Evolutionary conservation across 352 stramenopile species (phyloP), one percentile per base, ranked within the genome.

Genomic region (Globisporangium viniferum): DNA sequence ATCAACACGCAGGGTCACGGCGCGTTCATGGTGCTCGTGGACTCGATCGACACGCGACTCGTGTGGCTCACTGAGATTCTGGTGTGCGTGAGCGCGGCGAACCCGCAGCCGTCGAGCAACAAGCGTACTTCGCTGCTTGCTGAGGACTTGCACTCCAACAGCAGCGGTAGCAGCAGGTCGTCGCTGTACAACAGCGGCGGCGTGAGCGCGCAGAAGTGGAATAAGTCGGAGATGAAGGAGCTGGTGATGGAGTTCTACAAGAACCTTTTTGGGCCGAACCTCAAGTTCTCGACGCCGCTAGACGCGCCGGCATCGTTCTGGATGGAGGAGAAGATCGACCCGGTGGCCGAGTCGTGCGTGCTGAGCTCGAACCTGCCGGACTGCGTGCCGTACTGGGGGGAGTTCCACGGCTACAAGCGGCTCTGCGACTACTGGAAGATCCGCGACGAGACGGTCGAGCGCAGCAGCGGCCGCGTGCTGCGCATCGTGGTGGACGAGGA

Each of bases 341-440:
- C 81, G 1, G 81, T 94, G 36, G 81, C 81, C 29, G 81, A 91
- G 31, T 73, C 72, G 33, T 92, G 84, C 33, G 84, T 95, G 39
- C 60, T 95, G 63, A 94, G 88, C 71, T 95, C 88, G 6, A 95
- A 95, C 74, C 63, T 95, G 61, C 88, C 88, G 0, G 84, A 93
- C 61, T 92, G 83, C 33, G 88, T 95, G 67, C 88, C 88, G 33
- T 95, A 92, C 68, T 95, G 88, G 88, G 88, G 88, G 39, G 88
- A 95, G 64, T 95, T 94, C 72, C 88, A 95, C 60, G 88, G 88
- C 10, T 92, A 93, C 86, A 90, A 94, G 73, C 86, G 88, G 8
- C 62, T 95, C 51, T 91, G 87, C 59, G 86, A 95, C 69, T 95
- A 93, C 68, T 95, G 84, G 84, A 94, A 94, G 79, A 90, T 91